These are phyloP conservation scores for Tillandsia leiboldiana DNA, from an alignment of 176 grass and related monocot species.

Conservation along the genomic window DNA sequence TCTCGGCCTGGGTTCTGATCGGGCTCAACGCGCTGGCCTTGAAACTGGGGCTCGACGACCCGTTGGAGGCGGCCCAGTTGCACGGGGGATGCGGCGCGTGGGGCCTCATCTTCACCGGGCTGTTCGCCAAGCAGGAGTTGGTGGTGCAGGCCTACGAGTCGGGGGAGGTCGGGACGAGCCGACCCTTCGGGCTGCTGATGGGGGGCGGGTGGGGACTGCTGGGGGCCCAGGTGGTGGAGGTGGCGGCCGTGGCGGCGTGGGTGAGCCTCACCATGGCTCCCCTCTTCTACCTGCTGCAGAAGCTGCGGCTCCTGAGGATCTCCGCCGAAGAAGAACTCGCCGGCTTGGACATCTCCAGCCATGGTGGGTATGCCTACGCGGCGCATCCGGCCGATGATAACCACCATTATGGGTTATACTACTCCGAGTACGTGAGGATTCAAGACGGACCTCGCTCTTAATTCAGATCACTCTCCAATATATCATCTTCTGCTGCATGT, in stretches of 20 bases:
- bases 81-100: conserved; percentile 21
- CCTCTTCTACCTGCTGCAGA: conserved; percentile 30
- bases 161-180: conserved; percentile 3
- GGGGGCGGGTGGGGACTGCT: conserved; percentile 31
- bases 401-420: neutral
- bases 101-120: conserved; percentile 22
- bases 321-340: conserved; percentile 12
- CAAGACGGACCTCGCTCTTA: neutral
- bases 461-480: neutral
- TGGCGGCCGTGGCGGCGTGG: conserved; percentile 17
- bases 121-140: conserved; percentile 20
- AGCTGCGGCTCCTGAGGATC: conserved; percentile 21
- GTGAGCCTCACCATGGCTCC: conserved; percentile 23
- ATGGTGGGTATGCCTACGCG: conserved; percentile 26
- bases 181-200: conserved; percentile 30
- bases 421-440: conserved; percentile 7
- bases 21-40: conserved; percentile 15
- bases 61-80: conserved; percentile 23
- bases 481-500: too few species aligned
- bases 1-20: conserved; percentile 20
- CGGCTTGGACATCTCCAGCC: conserved; percentile 24
- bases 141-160: conserved; percentile 20
- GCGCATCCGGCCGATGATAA: conserved; percentile 10
- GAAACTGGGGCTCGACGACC: conserved; percentile 16
- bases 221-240: conserved; percentile 17